Conservation (phyloP, 768 basidiomycete species). For the Thelephora aurantiotincta region DNA sequence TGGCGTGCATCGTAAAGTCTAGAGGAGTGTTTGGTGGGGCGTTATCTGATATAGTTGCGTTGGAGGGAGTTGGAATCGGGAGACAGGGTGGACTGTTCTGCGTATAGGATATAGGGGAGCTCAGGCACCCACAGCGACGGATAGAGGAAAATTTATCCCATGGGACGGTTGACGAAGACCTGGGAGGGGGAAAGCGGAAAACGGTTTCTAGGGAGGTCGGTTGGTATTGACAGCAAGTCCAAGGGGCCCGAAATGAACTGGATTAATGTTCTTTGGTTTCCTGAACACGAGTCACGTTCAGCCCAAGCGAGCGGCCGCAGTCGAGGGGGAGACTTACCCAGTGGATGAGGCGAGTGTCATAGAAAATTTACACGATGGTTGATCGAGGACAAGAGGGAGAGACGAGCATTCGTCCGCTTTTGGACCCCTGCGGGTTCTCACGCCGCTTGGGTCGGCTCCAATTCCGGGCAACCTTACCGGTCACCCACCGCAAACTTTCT, state of each 20-base stretch:
- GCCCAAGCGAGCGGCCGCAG: neutral
- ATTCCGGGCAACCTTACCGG: too few relatives aligned
- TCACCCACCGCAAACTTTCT: too few relatives aligned
- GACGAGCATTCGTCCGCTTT: too few relatives aligned
- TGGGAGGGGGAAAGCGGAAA: slow-evolving; percentile 4
- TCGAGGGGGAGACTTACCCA: slow-evolving; percentile 2
- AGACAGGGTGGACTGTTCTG: slow-evolving; percentile 1
- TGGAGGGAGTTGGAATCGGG: slow-evolving; percentile 6
- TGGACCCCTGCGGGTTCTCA: too few relatives aligned
- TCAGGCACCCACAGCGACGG: neutral
- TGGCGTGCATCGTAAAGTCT: slow-evolving; percentile 31
- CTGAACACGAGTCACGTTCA: neutral
- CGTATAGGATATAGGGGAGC: slow-evolving; percentile 4
- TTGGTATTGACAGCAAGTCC: slow-evolving; percentile 50
- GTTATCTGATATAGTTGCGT: slow-evolving; percentile 8
- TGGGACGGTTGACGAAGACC: slow-evolving; percentile 11
- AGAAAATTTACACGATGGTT: slow-evolving; percentile 7
- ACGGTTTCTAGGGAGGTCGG: slow-evolving; percentile 53
- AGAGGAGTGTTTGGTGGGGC: slow-evolving; percentile 9
- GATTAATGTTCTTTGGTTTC: slow-evolving; percentile 23
- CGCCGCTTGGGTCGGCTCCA: too few relatives aligned
- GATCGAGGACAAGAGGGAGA: neutral
- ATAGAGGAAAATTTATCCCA: slow-evolving; percentile 26
- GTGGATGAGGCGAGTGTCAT: slow-evolving; percentile 7
- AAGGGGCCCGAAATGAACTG: slow-evolving; percentile 50